Evolutionary conservation across 495 filamentous ascomycete genomes (phyloP).

Genomic region (Aeminium ludgeri): DNA sequence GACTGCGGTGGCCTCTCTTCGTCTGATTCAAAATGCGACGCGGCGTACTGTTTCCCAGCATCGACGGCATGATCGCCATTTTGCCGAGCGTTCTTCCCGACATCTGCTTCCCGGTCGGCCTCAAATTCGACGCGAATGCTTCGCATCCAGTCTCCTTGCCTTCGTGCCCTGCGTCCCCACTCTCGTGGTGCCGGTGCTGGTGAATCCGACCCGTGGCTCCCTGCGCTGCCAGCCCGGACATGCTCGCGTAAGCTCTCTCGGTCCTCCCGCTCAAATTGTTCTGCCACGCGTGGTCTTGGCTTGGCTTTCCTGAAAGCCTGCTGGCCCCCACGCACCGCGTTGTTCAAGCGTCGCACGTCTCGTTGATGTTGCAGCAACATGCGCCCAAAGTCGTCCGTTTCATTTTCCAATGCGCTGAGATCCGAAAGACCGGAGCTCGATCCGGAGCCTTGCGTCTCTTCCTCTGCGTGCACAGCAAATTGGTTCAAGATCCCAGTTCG

Average conservation of each 20-base stretch:
- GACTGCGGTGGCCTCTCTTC: constrained; percentile 31
- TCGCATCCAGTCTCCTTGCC: constrained; percentile 38
- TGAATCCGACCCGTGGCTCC: constrained; percentile 29
- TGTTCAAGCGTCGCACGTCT: constrained; percentile 20
- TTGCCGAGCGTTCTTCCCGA: constrained; percentile 11
- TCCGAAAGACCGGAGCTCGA: constrained; percentile 16
- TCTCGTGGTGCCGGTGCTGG: constrained; percentile 37
- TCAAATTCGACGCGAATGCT: constrained; percentile 19
- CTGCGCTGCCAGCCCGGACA: constrained; percentile 15
- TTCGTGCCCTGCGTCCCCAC: constrained; percentile 42
- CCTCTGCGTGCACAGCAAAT: constrained; percentile 13
- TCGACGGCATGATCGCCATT: constrained; percentile 16
- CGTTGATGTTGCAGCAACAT: constrained; percentile 20
- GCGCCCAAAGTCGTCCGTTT: constrained; percentile 24
- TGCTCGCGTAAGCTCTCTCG: constrained; percentile 1
- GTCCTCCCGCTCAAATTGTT: constrained; percentile 1
- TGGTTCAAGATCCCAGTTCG: constrained; percentile 6
- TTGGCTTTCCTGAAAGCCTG: constrained; percentile 24
- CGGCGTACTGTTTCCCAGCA: neutral
- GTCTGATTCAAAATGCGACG: constrained; percentile 12
- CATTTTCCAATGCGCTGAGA: constrained; percentile 21
- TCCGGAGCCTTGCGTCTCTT: constrained; percentile 16
- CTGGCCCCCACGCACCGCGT: constrained; percentile 15
- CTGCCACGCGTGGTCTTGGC: constrained; percentile 11
- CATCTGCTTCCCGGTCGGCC: constrained; percentile 17